phyloP scores from a whole-genome alignment of 2,329 filamentous ascomycete species.

The Geoglossum cookeanum region DNA sequence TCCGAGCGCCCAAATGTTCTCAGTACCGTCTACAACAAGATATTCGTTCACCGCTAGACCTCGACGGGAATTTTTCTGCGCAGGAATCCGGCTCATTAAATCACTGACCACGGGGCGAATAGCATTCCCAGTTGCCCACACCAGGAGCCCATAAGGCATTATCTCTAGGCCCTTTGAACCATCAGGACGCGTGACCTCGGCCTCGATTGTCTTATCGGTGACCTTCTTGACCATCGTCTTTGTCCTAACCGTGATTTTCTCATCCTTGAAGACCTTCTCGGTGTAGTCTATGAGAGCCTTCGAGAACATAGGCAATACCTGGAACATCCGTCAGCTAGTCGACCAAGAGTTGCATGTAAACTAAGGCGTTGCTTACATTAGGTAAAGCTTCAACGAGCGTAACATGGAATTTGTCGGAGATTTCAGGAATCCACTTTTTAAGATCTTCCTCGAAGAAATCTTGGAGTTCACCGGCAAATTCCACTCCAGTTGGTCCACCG shows the following conservation, averaged over 20 bases:
- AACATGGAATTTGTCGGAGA: conserved; percentile 86
- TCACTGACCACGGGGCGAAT: conserved; percentile 78
- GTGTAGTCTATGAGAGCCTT: conserved; percentile 99
- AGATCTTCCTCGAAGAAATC: conserved; percentile 98
- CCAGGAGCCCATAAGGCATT: conserved; percentile 86
- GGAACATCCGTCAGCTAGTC: neutral
- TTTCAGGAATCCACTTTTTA: conserved; percentile 94
- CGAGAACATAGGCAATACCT: conserved; percentile 85
- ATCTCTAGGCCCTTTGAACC: conserved; percentile 64
- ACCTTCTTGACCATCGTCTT: conserved; percentile 99
- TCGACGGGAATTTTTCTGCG: conserved; percentile 85
- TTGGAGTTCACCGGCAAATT: conserved; percentile 94
- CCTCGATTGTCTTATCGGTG: conserved; percentile 81
- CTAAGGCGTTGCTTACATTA: conserved; percentile 35
- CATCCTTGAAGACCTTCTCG: conserved; percentile 96
- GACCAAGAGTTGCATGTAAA: neutral
- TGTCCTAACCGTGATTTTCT: conserved; percentile 90
- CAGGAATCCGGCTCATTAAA: conserved; percentile 78
- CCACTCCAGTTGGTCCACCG: conserved; percentile 88
- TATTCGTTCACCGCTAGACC: conserved; percentile 97
- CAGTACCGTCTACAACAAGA: conserved; percentile 88
- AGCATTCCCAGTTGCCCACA: conserved; percentile 96
- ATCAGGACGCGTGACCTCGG: conserved; percentile 61
- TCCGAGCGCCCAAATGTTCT: conserved; percentile 94
- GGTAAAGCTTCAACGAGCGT: conserved; percentile 94